A percentile compares a stretch with the other conserved stretches of the same genome.
These are phyloP conservation scores for Sicyos baderoa DNA, from an alignment of 306 rosid genomes.

Conservation along the genomic window DNA sequence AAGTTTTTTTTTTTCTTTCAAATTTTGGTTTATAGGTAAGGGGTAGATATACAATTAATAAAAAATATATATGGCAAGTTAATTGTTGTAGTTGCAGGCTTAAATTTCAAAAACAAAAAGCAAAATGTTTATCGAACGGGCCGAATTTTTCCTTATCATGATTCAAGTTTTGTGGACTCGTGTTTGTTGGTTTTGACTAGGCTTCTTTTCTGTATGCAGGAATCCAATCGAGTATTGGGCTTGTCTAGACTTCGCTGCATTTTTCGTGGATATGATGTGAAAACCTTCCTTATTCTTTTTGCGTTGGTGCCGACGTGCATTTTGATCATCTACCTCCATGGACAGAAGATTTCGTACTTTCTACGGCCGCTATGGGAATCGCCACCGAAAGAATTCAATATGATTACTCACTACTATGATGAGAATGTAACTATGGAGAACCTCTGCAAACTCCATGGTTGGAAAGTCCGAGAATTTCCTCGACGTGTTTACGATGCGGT, in stretches of 20 bases:
- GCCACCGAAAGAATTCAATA: conserved; percentile 77
- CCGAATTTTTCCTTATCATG: background rate
- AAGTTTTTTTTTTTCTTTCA: background rate
- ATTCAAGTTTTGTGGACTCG: background rate
- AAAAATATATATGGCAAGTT: too few species aligned
- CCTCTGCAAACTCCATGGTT: conserved; percentile 88
- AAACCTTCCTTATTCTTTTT: conserved; percentile 62
- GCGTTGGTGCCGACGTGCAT: conserved; percentile 62
- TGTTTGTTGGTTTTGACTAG: background rate
- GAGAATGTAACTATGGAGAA: conserved; percentile 85
- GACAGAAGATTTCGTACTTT: conserved; percentile 96
- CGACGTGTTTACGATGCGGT: conserved; percentile 96
- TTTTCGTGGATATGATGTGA: conserved; percentile 76
- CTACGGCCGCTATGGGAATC: conserved; percentile 93
- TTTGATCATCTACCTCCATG: conserved; percentile 65
- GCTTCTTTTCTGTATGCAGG: conserved; percentile 45
- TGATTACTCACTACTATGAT: conserved; percentile 79
- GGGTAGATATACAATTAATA: too few species aligned
- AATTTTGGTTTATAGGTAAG: too few species aligned
- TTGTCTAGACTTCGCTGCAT: conserved; percentile 91
- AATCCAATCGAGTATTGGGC: conserved; percentile 55
- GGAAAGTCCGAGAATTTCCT: conserved; percentile 86
- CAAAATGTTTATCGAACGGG: too few species aligned
- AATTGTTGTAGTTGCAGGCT: too few species aligned
- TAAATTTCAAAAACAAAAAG: too few species aligned